Percentiles rank a stretch among this genome's conserved stretches.
These are phyloP conservation scores for Candida freyschussii DNA, from an alignment of 1,139 yeast species.

Conservation along the genomic window DNA sequence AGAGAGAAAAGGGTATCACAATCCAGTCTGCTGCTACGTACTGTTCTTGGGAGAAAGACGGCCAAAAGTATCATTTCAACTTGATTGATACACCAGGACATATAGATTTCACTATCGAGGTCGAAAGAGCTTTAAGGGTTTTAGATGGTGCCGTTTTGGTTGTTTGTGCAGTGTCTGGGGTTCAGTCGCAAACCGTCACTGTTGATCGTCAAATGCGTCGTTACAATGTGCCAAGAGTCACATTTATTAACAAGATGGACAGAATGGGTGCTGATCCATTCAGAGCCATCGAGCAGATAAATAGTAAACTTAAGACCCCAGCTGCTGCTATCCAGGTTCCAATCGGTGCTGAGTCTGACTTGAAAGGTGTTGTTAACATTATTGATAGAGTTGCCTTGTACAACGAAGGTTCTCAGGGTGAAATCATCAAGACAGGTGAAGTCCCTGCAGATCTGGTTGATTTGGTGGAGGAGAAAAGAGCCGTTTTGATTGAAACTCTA, in stretches of 20 bases:
- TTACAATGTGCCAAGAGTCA: conserved; percentile 93
- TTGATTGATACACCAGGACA: conserved; percentile 98
- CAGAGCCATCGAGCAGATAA: conserved; percentile 88
- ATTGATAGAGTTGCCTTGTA: conserved; percentile 82
- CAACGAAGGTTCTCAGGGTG: conserved; percentile 94
- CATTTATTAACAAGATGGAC: conserved; percentile 97
- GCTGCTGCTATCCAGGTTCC: conserved; percentile 99
- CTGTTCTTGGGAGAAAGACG: conserved; percentile 88
- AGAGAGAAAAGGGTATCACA: conserved; percentile 96
- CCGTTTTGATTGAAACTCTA: conserved; percentile 78
- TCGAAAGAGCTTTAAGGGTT: conserved; percentile 94
- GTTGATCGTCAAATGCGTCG: conserved; percentile 99
- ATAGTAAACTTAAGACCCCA: conserved; percentile 78
- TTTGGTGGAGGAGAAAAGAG: conserved; percentile 79
- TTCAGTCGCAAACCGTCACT: conserved; percentile 96
- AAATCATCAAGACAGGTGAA: conserved; percentile 52
- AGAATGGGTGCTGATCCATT: conserved; percentile 99
- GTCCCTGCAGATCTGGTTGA: conserved; percentile 74
- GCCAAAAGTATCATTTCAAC: conserved; percentile 74
- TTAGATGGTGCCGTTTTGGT: conserved; percentile 97
- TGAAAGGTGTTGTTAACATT: conserved; percentile 87
- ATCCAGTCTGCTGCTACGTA: conserved; percentile 98
- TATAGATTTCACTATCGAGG: conserved; percentile 97
- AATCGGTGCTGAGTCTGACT: conserved; percentile 83
- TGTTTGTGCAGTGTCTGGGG: conserved; percentile 97